Evolutionary conservation across 495 filamentous ascomycete species (phyloP).

Genomic region (Friedmanniomyces simplex): DNA sequence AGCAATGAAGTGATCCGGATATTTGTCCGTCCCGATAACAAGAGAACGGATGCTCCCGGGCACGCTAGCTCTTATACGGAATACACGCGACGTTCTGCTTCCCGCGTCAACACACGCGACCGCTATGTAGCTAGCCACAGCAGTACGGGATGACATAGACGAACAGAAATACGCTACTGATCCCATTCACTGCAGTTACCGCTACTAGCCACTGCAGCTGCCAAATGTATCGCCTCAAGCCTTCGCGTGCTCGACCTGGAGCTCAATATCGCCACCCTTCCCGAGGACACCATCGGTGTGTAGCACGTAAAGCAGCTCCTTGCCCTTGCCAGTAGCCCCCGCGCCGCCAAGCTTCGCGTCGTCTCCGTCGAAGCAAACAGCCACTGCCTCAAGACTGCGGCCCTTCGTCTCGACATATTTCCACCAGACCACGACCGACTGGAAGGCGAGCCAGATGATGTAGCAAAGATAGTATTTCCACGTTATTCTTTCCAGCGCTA

Average conservation of each 20-base stretch:
- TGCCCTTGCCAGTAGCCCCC: not conserved
- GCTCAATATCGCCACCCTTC: not conserved
- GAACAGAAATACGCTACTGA: too few species aligned
- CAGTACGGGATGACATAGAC: too few species aligned
- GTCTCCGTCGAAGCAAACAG: conserved; percentile 30
- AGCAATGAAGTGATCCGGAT: too few species aligned
- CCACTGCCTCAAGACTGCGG: conserved; percentile 29
- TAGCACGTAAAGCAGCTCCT: not conserved
- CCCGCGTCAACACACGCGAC: too few species aligned
- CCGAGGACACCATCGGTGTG: not conserved
- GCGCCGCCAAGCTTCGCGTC: not conserved
- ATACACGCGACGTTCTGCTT: too few species aligned
- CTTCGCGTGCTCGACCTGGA: not conserved
- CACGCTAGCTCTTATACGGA: too few species aligned
- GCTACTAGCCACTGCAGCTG: too few species aligned
- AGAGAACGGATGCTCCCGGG: too few species aligned
- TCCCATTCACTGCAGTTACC: too few species aligned
- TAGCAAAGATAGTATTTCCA: conserved; percentile 29
- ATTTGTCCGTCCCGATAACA: too few species aligned
- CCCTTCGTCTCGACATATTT: conserved; percentile 28
- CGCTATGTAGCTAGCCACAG: too few species aligned
- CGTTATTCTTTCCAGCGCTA: conserved; percentile 29
- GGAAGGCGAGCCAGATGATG: conserved; percentile 25
- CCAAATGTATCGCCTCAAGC: not conserved
- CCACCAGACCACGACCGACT: conserved; percentile 24